A percentile compares a stretch with the other conserved stretches of the same genome.
Conservation (phyloP, 768 basidiomycete genomes). For the Lyophyllum shimeji region DNA sequence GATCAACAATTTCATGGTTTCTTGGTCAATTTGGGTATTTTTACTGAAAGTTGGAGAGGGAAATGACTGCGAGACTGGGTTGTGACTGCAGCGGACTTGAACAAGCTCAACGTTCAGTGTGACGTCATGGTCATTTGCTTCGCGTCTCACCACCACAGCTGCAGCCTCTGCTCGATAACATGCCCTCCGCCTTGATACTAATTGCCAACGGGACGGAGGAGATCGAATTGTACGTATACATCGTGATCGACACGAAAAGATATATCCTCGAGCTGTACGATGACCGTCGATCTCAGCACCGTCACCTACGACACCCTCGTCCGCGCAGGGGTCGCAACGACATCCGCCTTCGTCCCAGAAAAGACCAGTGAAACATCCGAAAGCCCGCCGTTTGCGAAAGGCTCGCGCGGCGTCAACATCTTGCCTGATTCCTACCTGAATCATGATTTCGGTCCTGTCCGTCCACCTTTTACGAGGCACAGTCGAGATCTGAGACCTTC, state of each 20-base stretch:
- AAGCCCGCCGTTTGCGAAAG: conserved; percentile 50
- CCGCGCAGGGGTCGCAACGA: conserved; percentile 65
- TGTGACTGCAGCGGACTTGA: no score
- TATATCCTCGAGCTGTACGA: background rate
- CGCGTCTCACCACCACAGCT: background rate
- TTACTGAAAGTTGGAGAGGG: no score
- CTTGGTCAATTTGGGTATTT: no score
- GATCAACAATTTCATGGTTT: no score
- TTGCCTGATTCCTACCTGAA: conserved; percentile 61
- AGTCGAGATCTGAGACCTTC: background rate
- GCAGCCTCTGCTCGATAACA: conserved; percentile 9
- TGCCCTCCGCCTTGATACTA: conserved; percentile 63
- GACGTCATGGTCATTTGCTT: background rate
- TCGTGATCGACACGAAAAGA: background rate
- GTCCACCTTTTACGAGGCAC: conserved; percentile 12
- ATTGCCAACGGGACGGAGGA: conserved; percentile 86
- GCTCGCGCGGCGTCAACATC: conserved; percentile 75
- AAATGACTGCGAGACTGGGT: no score
- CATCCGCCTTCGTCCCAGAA: conserved; percentile 64
- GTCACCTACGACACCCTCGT: conserved; percentile 83
- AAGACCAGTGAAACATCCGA: conserved; percentile 23
- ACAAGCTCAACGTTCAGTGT: background rate
- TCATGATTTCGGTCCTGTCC: conserved; percentile 45
- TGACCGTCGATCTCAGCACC: conserved; percentile 48
- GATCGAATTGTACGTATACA: conserved; percentile 73